A percentile compares a stretch with the other conserved stretches of the same genome.
phyloP scores from a whole-genome alignment of 257 asterid genomes.

The Primulina huaijiensis region DNA sequence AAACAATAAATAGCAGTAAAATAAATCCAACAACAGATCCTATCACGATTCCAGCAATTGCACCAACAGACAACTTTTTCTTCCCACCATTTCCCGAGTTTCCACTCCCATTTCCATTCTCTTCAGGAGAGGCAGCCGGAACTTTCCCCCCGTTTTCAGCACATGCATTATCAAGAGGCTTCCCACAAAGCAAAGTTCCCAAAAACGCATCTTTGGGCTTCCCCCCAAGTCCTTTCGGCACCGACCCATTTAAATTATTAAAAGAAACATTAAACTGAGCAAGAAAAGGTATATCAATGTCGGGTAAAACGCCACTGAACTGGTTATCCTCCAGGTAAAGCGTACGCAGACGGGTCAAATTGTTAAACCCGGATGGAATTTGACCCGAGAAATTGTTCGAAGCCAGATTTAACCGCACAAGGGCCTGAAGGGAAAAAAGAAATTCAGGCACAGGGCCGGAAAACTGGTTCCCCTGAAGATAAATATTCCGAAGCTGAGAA shows the following conservation, averaged over 20 bases:
- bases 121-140: conserved; percentile 37
- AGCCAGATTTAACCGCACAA: conserved; percentile 59
- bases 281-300: conserved; percentile 43
- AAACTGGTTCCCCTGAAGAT: conserved; percentile 66
- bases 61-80: conserved; percentile 63
- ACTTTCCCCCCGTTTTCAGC: conserved; percentile 30
- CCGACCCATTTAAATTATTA: conserved; percentile 59
- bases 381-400: conserved; percentile 60
- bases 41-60: conserved; percentile 73
- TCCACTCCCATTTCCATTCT: conserved; percentile 7
- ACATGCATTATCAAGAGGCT: conserved; percentile 60
- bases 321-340: conserved; percentile 55
- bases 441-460: conserved; percentile 42
- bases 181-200: conserved; percentile 70
- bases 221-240: conserved; percentile 51
- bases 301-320: conserved; percentile 57
- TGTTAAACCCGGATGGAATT: conserved; percentile 42
- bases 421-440: conserved; percentile 33
- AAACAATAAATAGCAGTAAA: conserved; percentile 44
- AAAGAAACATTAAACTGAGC: conserved; percentile 71
- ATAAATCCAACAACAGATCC: conserved; percentile 66
- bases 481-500: conserved; percentile 55
- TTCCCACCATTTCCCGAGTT: conserved; percentile 22
- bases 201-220: conserved; percentile 45
- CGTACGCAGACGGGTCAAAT: conserved; percentile 67